Base-by-base conservation (phyloP, 1,284 basidiomycete genomes). In the Laetiporus sulphureus region DNA sequence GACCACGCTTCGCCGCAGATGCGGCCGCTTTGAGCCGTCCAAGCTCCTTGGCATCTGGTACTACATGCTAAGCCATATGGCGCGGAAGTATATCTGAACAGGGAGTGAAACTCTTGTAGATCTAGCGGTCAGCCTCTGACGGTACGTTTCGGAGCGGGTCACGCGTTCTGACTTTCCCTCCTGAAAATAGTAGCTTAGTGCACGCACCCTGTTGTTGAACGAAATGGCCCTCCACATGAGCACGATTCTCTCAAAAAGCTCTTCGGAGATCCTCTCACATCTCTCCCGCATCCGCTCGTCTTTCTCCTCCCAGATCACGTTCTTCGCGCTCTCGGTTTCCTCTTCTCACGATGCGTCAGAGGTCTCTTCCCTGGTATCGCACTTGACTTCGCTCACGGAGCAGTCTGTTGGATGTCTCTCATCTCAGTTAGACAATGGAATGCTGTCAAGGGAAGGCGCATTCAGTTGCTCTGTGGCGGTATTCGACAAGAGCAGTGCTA, bases 321-420 rank as follows among this genome's bases (percentile, higher is more conserved):
- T 56, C 3, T 56, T 81, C 50, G 53, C 77, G 0, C 63, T 82
- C 38, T 73, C 74, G 3, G 58, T 46, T 32, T 24, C 49, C 22
- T 24, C 51, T 11, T 33, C 40, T n/a, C 43, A 36, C 1, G 29
- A 33, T 13, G 33, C 67, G 0, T 49, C 61, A 13, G 67, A 73
- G 15, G 58, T 83, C n/a, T 66, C 70, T 19, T 52, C 53, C 3
- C 63, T 77, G 12, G 69, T 76, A 27, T 57, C 67, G 4, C 50
- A 56, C 1, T 56, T 84, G 8, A 69, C 65, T 7, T 54, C 57
- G 1, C 60, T 72, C 41, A 66, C 68, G 2, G 20, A 13, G 1
- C 51, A 63, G n/a, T 65, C 72, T 16, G 52, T 79, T 15, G 82
- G 83, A 5, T 83, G 81, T 51, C 67, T 85, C 18, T 72, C 1